Evolutionary conservation across 202 grass and related monocot species (phyloP).

Genomic region (Miscanthus sacchariflorus): DNA sequence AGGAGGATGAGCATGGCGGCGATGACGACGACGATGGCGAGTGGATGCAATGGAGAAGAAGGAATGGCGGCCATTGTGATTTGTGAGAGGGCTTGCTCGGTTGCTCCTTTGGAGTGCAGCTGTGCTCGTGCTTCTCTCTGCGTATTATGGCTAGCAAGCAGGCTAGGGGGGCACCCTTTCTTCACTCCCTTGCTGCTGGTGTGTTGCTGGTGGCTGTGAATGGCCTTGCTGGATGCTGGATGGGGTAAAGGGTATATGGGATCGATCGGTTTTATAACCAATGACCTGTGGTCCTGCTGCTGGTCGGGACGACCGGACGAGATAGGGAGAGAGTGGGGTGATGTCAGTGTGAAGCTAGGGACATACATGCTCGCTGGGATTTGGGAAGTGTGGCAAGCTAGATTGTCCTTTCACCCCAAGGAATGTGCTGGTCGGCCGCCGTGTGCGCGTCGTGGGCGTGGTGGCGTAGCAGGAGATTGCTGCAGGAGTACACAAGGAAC

Average conservation of each 20-base stretch:
- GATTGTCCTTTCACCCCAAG: neutral
- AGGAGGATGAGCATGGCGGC: neutral
- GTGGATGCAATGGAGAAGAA: neutral
- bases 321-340: neutral
- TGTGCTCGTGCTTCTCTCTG: neutral
- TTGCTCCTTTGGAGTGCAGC: neutral
- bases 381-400: neutral
- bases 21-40: neutral
- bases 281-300: neutral
- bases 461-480: neutral
- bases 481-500: slow-evolving; percentile 4
- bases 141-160: too few species aligned
- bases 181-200: neutral
- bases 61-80: neutral
- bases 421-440: neutral
- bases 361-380: too few species aligned
- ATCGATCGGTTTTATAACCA: neutral
- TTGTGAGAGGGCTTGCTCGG: neutral
- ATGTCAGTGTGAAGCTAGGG: neutral
- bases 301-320: neutral
- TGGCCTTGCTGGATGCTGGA: slow-evolving; percentile 1
- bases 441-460: neutral
- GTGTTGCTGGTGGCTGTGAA: neutral
- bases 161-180: neutral
- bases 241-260: neutral